phyloP scores from a whole-genome alignment of 139 green algal genomes.

The Edaphochlamys debaryana region DNA sequence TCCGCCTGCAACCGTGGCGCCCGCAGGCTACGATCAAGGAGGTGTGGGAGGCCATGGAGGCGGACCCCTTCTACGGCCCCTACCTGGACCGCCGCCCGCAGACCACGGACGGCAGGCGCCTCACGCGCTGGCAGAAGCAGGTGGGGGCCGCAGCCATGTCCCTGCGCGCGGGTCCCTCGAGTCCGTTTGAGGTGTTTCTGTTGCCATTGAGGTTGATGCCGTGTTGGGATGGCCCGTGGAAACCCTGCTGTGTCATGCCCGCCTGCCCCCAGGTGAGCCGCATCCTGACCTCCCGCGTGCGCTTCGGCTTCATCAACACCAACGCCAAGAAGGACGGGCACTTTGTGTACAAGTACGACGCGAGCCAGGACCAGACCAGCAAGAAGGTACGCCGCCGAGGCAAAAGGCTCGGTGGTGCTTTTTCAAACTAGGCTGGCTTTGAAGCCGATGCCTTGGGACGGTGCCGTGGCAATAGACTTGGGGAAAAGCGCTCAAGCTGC shows the following conservation, averaged over 20 bases:
- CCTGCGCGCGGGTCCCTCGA: no score
- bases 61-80: conserved; percentile 18
- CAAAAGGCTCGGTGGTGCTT: background rate
- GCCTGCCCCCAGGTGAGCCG: conserved; percentile 13
- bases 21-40: conserved; percentile 21
- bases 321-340: conserved; percentile 3
- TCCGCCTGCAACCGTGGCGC: background rate
- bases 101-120: conserved; percentile 4
- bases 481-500: background rate
- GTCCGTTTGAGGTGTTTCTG: background rate
- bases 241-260: background rate
- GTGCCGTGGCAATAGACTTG: background rate
- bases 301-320: conserved; percentile 36
- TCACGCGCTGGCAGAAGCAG: conserved; percentile 32
- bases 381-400: background rate
- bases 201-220: background rate
- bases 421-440: no score
- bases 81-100: conserved; percentile 20
- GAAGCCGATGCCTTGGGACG: no score
- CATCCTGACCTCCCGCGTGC: conserved; percentile 31
- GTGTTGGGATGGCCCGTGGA: no score
- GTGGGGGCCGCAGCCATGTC: background rate
- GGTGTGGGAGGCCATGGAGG: conserved; percentile 28
- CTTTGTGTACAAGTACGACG: conserved; percentile 38
- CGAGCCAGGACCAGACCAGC: conserved; percentile 1